Evolutionary conservation across 2,329 filamentous ascomycete genomes (phyloP), one percentile per base, ranked within the genome.

Genomic region (Cytospora paraplurivora): DNA sequence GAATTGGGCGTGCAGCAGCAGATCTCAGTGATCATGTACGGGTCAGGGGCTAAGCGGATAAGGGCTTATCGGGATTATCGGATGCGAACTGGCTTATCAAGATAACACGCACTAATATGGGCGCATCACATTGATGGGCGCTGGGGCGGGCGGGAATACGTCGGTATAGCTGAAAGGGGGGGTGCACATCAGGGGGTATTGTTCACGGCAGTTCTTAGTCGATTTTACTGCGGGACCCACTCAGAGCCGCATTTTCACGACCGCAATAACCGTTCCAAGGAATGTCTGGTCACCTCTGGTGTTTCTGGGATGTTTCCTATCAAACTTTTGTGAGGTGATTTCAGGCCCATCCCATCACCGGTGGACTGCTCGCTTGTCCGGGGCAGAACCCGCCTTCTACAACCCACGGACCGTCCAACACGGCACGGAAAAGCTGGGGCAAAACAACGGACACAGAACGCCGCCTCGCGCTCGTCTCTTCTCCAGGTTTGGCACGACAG

Each of bases 201-300:
- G 11, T 11, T 21, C n/a, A 4, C 17, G 38, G n/a, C 17, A n/a
- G 6, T 17, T 13, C 12, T 19, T 47, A 47, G n/a, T 41, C 51
- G 21, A 61, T 33, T 49, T 51, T 51, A 49, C 49, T 61, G 51
- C 59, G 59, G 59, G 59, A 55, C 59, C 59, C 59, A 55, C 59
- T 53, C 64, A 66, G 64, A 66, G 64, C 64, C 64, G 64, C 64
- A 66, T 58, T 66, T 66, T 37, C 44, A 62, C 56, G 53, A 58
- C 61, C 51, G 51, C 54, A 61, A 55, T 61, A 55, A 44, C 54
- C 51, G 54, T 61, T 61, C 59, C 59, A 55, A 55, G 59, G 59
- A 61, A 61, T 47, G 54, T 61, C 59, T 61, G 51, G 49, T 61
- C 59, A 61, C 49, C 54, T 49, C 50, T 50, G 50, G 11, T 19